A percentile compares a stretch with the other conserved stretches of the same genome.
These are phyloP conservation scores for Termitomyces sp. DNA, from an alignment of 768 basidiomycete species.

Conservation along the genomic window DNA sequence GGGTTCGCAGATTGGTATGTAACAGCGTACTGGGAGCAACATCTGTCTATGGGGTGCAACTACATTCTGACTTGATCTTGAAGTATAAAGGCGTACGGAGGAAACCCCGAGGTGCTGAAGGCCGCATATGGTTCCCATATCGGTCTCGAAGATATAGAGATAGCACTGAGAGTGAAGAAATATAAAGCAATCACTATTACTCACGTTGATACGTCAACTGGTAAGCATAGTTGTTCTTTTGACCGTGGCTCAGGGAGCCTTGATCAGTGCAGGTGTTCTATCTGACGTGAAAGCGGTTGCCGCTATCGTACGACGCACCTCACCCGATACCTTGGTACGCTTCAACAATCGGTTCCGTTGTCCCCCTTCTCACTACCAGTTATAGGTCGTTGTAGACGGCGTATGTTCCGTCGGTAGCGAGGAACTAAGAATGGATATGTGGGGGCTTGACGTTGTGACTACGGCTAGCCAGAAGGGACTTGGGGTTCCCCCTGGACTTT, in stretches of 20 bases:
- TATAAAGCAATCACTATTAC: constrained; percentile 86
- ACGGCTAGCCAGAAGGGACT: constrained; percentile 86
- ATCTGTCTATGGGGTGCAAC: constrained; percentile 46
- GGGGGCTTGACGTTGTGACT: constrained; percentile 82
- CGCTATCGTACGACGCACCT: constrained; percentile 61
- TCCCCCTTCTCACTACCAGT: not conserved
- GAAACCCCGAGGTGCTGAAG: constrained; percentile 68
- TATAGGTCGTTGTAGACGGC: constrained; percentile 76
- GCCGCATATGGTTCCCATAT: constrained; percentile 70
- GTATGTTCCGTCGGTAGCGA: constrained; percentile 94
- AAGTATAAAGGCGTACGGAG: constrained; percentile 58
- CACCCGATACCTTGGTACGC: constrained; percentile 72
- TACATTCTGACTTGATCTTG: not conserved
- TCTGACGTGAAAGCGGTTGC: constrained; percentile 72
- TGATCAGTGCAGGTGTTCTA: constrained; percentile 52
- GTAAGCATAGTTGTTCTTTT: constrained; percentile 24
- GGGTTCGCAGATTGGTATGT: constrained; percentile 76
- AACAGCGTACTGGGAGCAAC: not conserved
- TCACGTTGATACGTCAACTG: constrained; percentile 86
- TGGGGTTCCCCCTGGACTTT: constrained; percentile 82
- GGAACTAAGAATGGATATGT: constrained; percentile 84
- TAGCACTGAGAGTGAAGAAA: constrained; percentile 60
- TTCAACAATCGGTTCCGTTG: not conserved
- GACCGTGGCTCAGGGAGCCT: not conserved
- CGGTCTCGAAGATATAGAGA: constrained; percentile 47